Conservation (phyloP, 1,284 basidiomycete genomes). For the Cystobasidium sp. region DNA sequence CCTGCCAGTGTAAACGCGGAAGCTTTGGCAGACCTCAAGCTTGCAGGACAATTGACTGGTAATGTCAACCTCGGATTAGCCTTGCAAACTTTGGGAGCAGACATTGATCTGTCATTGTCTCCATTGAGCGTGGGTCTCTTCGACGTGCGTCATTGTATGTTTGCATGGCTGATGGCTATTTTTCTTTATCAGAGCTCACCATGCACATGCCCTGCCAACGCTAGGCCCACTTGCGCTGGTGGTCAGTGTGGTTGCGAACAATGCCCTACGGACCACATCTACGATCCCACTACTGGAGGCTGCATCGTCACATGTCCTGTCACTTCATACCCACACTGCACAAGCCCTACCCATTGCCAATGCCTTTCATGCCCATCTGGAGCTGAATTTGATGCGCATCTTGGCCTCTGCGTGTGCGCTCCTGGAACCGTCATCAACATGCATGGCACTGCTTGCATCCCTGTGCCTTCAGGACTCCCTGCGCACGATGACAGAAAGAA, state of each 20-base stretch:
- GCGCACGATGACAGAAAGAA: background rate
- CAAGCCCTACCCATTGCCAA: constrained; percentile 5
- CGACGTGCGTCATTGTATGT: background rate
- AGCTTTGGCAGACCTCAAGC: constrained; percentile 12
- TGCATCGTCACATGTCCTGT: constrained; percentile 17
- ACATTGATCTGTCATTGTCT: background rate
- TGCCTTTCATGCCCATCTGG: constrained; percentile 14
- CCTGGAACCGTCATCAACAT: constrained; percentile 4
- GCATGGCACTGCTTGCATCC: constrained; percentile 2
- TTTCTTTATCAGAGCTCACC: background rate
- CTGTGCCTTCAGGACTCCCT: background rate
- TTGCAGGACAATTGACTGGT: background rate
- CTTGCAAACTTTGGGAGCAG: background rate
- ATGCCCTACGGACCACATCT: constrained; percentile 36
- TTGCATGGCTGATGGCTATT: too few relatives aligned
- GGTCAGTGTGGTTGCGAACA: constrained; percentile 32
- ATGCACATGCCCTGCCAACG: constrained; percentile 21
- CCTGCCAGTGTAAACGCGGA: constrained; percentile 15
- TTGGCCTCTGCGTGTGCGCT: background rate
- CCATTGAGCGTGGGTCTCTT: background rate
- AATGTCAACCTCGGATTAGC: constrained; percentile 18
- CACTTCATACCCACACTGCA: constrained; percentile 1
- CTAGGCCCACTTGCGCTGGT: constrained; percentile 1
- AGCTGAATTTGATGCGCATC: background rate
- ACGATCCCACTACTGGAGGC: constrained; percentile 15